phyloP scores from a whole-genome alignment of 2,329 filamentous ascomycete genomes.

The Monosporascus sp. region DNA sequence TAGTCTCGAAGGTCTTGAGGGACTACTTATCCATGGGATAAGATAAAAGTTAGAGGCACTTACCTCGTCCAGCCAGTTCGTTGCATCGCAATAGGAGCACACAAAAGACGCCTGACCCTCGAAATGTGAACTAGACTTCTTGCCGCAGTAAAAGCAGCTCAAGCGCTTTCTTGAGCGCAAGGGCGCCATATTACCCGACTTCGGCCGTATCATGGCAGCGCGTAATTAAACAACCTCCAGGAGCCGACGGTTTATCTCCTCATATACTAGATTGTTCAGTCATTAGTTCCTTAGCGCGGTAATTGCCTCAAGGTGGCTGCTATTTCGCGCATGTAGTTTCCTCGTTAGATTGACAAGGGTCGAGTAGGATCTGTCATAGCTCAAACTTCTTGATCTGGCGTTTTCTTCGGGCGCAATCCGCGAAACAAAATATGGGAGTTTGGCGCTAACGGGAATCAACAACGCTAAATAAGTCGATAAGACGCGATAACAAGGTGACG shows the following conservation, averaged over 20 bases:
- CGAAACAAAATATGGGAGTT: neutral
- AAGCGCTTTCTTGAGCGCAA: constrained; percentile 34
- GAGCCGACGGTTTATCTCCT: neutral
- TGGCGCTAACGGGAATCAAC: neutral
- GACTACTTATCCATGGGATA: constrained; percentile 1
- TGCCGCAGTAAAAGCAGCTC: constrained; percentile 80
- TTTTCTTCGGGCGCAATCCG: neutral
- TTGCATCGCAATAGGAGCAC: constrained; percentile 74
- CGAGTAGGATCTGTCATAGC: neutral
- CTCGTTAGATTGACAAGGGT: no score
- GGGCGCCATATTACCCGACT: constrained; percentile 15
- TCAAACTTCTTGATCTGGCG: neutral
- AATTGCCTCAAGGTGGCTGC: neutral
- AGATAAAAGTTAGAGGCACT: constrained; percentile 15
- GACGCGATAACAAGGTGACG: neutral
- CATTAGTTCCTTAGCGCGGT: neutral
- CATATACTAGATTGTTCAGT: neutral
- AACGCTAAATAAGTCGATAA: neutral
- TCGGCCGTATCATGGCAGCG: constrained; percentile 1
- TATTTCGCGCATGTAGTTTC: neutral
- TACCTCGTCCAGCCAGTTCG: constrained; percentile 86
- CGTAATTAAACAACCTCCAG: constrained; percentile 1
- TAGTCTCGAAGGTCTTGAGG: constrained; percentile 14
- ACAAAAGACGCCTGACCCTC: constrained; percentile 60
- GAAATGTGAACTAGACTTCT: constrained; percentile 55